These are phyloP conservation scores for Leishmania aethiopica DNA, from an alignment of 208 protist species.

Conservation along the genomic window DNA sequence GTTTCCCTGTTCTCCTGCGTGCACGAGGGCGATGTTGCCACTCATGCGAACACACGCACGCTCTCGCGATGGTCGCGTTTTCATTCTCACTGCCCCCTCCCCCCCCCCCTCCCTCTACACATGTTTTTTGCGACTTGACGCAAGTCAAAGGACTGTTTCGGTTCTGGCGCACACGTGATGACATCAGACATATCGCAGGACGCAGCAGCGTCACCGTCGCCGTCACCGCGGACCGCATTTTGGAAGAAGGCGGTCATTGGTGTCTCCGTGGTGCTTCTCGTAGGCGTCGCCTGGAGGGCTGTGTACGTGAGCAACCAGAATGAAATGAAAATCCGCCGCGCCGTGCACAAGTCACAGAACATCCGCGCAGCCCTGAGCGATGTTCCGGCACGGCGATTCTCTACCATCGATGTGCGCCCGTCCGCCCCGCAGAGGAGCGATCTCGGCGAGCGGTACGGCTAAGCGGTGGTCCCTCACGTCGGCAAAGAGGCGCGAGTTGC, in stretches of 20 bases:
- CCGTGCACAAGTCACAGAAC: conserved; percentile 33
- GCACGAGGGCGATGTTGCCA: not conserved
- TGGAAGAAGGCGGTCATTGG: conserved; percentile 34
- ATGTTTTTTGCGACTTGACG: not conserved
- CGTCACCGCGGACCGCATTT: not conserved
- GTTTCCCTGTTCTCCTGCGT: not conserved
- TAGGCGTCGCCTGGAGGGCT: conserved; percentile 46
- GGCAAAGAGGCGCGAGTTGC: not conserved
- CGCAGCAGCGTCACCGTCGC: not conserved
- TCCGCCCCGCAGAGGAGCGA: conserved; percentile 20
- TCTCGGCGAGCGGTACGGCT: conserved; percentile 17
- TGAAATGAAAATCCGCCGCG: conserved; percentile 41
- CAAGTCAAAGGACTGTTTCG: not conserved
- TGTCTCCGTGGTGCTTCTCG: conserved; percentile 25
- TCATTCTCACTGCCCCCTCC: not conserved
- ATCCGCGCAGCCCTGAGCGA: conserved; percentile 45
- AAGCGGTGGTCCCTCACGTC: not conserved
- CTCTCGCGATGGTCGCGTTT: not conserved
- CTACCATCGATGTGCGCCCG: conserved; percentile 36
- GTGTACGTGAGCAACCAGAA: conserved; percentile 69
- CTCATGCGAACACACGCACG: not conserved
- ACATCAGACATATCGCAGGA: not conserved
- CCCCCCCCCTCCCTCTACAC: not conserved
- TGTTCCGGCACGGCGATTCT: conserved; percentile 59
- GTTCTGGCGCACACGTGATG: not conserved